Conservation (phyloP, 73 alveolate species). For the Tetrahymena malaccensis region DNA sequence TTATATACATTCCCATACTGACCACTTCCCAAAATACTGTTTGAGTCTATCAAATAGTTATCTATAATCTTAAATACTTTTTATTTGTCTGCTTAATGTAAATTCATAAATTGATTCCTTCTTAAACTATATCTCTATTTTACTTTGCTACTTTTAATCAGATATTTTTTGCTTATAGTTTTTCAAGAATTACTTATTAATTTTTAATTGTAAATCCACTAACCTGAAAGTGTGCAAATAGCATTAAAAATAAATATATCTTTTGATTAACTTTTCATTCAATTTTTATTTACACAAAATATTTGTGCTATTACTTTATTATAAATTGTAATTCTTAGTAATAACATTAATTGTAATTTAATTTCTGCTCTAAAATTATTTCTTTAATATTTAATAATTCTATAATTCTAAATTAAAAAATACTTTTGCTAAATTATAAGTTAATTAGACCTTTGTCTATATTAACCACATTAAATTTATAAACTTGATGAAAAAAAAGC, state of each 20-base stretch:
- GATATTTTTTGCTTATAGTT: too few species aligned
- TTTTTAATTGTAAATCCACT: neutral
- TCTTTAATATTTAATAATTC: neutral
- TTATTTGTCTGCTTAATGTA: neutral
- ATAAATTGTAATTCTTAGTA: too few species aligned
- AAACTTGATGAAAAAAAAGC: too few species aligned
- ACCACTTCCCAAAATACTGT: neutral
- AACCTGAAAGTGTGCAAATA: neutral
- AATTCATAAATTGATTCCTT: neutral
- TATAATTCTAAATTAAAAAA: too few species aligned
- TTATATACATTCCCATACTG: neutral
- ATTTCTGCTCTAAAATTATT: neutral
- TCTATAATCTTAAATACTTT: neutral
- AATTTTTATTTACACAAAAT: neutral
- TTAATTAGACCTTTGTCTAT: too few species aligned
- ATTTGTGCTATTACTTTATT: too few species aligned
- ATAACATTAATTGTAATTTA: too few species aligned
- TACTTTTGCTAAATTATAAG: too few species aligned
- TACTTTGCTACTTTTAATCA: neutral
- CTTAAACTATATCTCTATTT: too few species aligned
- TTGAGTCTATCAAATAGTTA: neutral
- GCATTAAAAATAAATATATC: neutral
- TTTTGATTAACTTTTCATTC: neutral
- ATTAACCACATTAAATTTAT: too few species aligned
- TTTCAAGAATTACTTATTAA: neutral